Evolutionary conservation across 1,284 basidiomycete species (phyloP), one percentile per base, ranked within the genome.

Genomic region (Sanghuangporus weigelae): DNA sequence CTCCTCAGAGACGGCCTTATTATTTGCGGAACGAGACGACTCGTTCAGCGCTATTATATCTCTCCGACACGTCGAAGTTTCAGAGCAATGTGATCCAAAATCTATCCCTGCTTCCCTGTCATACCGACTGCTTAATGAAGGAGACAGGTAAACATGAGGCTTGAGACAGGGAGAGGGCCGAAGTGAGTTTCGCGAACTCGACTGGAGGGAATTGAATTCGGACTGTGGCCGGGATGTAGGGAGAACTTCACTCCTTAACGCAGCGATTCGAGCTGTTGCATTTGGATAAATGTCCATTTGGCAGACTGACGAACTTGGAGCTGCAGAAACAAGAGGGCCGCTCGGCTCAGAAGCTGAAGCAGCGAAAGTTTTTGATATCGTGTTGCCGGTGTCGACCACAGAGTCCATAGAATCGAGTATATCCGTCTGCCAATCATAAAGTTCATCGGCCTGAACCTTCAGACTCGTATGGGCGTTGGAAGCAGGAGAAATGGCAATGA

Each of bases 401-500:
- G 26, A n/a, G 38, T 36, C 36, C 10, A 35, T 38, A 1, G 7
- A 10, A 19, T 16, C 49, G 19, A 59, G 39, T 16, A 67, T 53
- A 19, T 62, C 66, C 19, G 42, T 55, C 49, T 64, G 53, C 66
- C 66, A 66, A n/a, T 66, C 58, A 44, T 44, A 54, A 10, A 60
- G 44, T 11, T 31, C 19, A 23, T 46, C 40, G 4, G 64, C 64
- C 38, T 61, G 61, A 11, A 42, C 53, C 21, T 51, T 59, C 26
- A 67, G 56, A 35, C 56, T 62, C 16, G 44, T 49, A 63, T 74
- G 73, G 1, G 69, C 66, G 11, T 65, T 63, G 70, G 68, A 55
- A 73, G 81, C 64, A 58, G 82, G 79, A 26, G 56, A 56, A 53
- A 85, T 74, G 16, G 86, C 69, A 14, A 85, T 76, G 21, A 85